phyloP scores from a whole-genome alignment of 1,284 basidiomycete genomes.

The Heterobasidion occidentale region DNA sequence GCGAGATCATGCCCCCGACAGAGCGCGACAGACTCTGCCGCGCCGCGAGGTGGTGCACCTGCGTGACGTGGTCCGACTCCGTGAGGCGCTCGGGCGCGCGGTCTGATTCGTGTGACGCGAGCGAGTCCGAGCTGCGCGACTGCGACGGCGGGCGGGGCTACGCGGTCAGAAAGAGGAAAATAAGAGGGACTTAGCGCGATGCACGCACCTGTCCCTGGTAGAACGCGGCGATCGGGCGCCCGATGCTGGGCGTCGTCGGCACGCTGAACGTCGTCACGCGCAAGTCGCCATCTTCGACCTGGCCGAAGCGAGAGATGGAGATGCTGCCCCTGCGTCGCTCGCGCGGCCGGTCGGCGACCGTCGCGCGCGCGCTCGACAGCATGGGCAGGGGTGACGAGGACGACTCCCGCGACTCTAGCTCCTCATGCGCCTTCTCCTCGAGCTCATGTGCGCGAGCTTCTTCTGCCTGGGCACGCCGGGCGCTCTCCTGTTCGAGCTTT shows the following conservation, averaged over 20 bases:
- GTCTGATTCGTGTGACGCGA: slow-evolving; percentile 29
- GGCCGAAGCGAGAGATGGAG: slow-evolving; percentile 46
- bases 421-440: background rate
- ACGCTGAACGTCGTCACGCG: slow-evolving; percentile 13
- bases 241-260: slow-evolving; percentile 14
- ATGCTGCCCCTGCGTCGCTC: slow-evolving; percentile 36
- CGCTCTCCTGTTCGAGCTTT: slow-evolving; percentile 44
- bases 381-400: background rate
- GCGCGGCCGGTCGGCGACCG: slow-evolving; percentile 7
- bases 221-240: slow-evolving; percentile 17
- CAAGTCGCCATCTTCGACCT: slow-evolving; percentile 29
- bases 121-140: slow-evolving; percentile 42
- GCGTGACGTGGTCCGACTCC: slow-evolving; percentile 45
- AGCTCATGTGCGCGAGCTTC: slow-evolving; percentile 5
- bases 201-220: slow-evolving; percentile 41
- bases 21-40: slow-evolving; percentile 42
- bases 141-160: slow-evolving; percentile 13
- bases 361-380: slow-evolving; percentile 10
- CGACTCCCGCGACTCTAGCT: background rate
- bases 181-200: slow-evolving; percentile 1
- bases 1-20: slow-evolving; percentile 40
- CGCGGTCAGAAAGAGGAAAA: slow-evolving; percentile 9
- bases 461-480: slow-evolving; percentile 33
- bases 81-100: slow-evolving; percentile 25
- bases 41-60: slow-evolving; percentile 47